Evolutionary conservation across 805 yeast genomes (phyloP), one percentile per base, ranked within the genome.

Genomic region (Barnettozyma californica): DNA sequence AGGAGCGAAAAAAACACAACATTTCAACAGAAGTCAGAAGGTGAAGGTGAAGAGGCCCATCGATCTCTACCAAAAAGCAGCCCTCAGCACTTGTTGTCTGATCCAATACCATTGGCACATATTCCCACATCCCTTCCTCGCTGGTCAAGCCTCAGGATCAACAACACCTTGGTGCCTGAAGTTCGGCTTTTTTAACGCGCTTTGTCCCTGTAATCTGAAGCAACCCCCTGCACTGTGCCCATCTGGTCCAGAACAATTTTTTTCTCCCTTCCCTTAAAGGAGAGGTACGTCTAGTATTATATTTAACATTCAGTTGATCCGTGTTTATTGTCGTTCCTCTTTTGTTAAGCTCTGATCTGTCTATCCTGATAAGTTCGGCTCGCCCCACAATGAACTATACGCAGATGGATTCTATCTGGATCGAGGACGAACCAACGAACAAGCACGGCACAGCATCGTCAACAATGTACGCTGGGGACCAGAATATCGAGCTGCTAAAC

Each of bases 331-430:
- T n/a, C 25, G 8, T 5, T 23, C 25, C 25, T 29, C 16, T 29
- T 13, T 26, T 10, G 10, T 10, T 26, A 3, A 26, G 7, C 10
- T 26, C 29, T 26, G 29, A 26, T 29, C 33, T 29, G 16, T 9
- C 14, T 5, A 9, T 27, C 31, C 3, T 29, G n/a, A 4, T 13
- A 13, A 23, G 25, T 23, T 23, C 25, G n/a, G 11, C 33, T 29
- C 16, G 33, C n/a, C 2, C 16, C 33, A 29, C 33, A 29, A 29
- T 29, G 33, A 29, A 29, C 33, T 29, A 29, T 16, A 13, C 33
- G 8, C 33, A 9, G 33, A 69, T 70, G 70, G 68, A 64, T 50
- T 69, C 74, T 31, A 70, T 70, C 45, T 70, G 75, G 75, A 50
- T 70, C 20, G 75, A 69, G 47, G 74, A 70, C 38, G 73, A 68